These are phyloP conservation scores for Eudorina sp. DNA, from an alignment of 139 green algal species.

Conservation along the genomic window DNA sequence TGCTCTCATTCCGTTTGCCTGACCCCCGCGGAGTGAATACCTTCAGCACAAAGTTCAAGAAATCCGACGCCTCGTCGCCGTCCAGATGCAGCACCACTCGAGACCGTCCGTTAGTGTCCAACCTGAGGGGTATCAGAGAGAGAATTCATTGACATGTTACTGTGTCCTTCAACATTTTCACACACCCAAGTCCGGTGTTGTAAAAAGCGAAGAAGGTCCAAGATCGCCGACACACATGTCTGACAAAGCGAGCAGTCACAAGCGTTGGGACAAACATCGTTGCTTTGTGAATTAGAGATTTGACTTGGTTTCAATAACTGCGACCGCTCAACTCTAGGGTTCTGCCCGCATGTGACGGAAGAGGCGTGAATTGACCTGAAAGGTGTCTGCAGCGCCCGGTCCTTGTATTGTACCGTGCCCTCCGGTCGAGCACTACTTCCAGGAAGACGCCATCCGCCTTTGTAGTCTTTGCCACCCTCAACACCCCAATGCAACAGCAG, in stretches of 20 bases:
- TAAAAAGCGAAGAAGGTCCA: too few relatives aligned
- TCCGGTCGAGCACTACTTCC: slow-evolving; percentile 71
- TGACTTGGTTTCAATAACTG: too few relatives aligned
- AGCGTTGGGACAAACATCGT: too few relatives aligned
- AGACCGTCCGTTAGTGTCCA: not conserved
- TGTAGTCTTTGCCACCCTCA: slow-evolving; percentile 85
- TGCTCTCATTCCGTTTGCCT: too few relatives aligned
- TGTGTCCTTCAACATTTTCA: too few relatives aligned
- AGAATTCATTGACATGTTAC: too few relatives aligned
- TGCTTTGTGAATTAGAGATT: too few relatives aligned
- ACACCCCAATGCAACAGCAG: slow-evolving; percentile 96
- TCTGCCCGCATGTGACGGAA: not conserved
- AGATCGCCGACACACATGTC: too few relatives aligned
- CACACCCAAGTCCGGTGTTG: too few relatives aligned
- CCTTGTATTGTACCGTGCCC: slow-evolving; percentile 94
- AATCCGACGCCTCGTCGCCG: slow-evolving; percentile 82
- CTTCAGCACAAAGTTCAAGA: slow-evolving; percentile 96
- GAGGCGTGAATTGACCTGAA: slow-evolving; percentile 68
- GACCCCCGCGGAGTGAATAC: too few relatives aligned
- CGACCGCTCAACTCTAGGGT: slow-evolving; percentile 13
- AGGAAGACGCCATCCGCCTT: slow-evolving; percentile 91
- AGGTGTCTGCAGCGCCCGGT: slow-evolving; percentile 94
- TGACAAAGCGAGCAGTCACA: too few relatives aligned
- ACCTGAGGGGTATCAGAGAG: not conserved
- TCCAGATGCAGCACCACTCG: slow-evolving; percentile 73